Conservation (phyloP, 192 early-diverging fungal species). For the Helicostylum pulchrum region DNA sequence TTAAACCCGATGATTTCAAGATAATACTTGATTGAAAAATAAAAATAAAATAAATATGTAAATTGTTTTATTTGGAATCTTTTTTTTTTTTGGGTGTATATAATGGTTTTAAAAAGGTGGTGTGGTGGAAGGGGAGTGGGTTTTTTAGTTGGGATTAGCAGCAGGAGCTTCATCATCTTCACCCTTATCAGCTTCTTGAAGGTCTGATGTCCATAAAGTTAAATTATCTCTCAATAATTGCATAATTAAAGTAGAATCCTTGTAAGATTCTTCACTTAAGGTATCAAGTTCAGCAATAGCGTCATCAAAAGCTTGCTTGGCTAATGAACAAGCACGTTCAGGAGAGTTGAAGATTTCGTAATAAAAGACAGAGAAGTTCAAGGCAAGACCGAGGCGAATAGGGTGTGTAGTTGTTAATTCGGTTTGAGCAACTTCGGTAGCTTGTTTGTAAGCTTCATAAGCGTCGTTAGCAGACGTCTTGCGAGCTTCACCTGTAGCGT, state of each 20-base stretch:
- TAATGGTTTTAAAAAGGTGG: no score
- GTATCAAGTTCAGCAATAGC: slow-evolving; percentile 93
- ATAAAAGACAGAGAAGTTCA: slow-evolving; percentile 99
- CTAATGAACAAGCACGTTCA: slow-evolving; percentile 83
- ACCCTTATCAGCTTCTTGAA: slow-evolving; percentile 50
- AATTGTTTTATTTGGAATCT: no score
- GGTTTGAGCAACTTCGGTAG: slow-evolving; percentile 83
- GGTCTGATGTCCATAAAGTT: slow-evolving; percentile 90
- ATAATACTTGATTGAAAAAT: neutral
- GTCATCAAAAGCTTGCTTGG: slow-evolving; percentile 91
- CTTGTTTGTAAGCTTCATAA: slow-evolving; percentile 89
- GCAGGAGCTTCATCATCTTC: no score
- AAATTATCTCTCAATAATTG: slow-evolving; percentile 91
- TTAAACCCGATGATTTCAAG: slow-evolving; percentile 27
- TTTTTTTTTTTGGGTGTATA: no score
- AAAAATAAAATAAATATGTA: no score
- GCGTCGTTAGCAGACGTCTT: slow-evolving; percentile 76
- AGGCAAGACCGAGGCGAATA: slow-evolving; percentile 92
- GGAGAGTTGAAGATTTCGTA: slow-evolving; percentile 97
- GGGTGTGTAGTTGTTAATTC: slow-evolving; percentile 92
- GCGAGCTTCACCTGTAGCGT: slow-evolving; percentile 79
- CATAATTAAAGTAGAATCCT: slow-evolving; percentile 95
- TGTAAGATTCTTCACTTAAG: slow-evolving; percentile 90
- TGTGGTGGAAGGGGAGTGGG: no score
- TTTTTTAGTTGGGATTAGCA: no score